A percentile compares a stretch with the other conserved stretches of the same genome.
Evolutionary conservation across 345 rosid genomes (phyloP).

Genomic region (Clarkia xantiana): DNA sequence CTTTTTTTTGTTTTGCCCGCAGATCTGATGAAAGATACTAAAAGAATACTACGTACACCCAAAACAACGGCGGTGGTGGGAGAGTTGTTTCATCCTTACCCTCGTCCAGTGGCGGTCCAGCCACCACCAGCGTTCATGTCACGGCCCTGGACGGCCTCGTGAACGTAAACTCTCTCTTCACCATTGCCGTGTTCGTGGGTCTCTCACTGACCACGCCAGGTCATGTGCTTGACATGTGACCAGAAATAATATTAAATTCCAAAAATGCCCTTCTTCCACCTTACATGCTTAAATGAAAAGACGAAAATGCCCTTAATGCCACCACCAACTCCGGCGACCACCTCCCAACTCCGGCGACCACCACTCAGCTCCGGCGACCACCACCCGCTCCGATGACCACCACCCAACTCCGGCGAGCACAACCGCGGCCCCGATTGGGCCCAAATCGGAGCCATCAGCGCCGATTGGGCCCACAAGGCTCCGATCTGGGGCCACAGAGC

Average conservation of each 20-base stretch:
- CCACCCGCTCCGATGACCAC: too few species aligned
- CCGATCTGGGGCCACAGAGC: slow-evolving; percentile 78
- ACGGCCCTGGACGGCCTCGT: slow-evolving; percentile 93
- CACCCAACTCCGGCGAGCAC: too few species aligned
- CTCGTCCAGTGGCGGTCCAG: slow-evolving; percentile 3
- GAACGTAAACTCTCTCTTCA: slow-evolving; percentile 91
- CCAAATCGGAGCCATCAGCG: slow-evolving; percentile 47
- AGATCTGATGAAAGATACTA: slow-evolving; percentile 45
- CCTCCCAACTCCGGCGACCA: too few species aligned
- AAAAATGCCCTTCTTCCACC: too few species aligned
- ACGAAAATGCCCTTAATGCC: too few species aligned
- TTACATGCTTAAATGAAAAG: too few species aligned
- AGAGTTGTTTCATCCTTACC: slow-evolving; percentile 18
- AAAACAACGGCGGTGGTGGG: slow-evolving; percentile 8
- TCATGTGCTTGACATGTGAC: too few species aligned
- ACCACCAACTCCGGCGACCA: too few species aligned
- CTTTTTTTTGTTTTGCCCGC: slow-evolving; percentile 1
- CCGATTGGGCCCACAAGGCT: slow-evolving; percentile 52
- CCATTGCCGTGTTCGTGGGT: slow-evolving; percentile 91
- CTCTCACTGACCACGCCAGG: slow-evolving; percentile 64
- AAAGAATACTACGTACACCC: slow-evolving; percentile 23
- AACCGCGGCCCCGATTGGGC: slow-evolving; percentile 78
- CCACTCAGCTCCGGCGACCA: too few species aligned
- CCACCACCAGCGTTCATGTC: slow-evolving; percentile 84
- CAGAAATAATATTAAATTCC: too few species aligned